phyloP scores from a whole-genome alignment of 345 rosid genomes.

The Salix caprea region DNA sequence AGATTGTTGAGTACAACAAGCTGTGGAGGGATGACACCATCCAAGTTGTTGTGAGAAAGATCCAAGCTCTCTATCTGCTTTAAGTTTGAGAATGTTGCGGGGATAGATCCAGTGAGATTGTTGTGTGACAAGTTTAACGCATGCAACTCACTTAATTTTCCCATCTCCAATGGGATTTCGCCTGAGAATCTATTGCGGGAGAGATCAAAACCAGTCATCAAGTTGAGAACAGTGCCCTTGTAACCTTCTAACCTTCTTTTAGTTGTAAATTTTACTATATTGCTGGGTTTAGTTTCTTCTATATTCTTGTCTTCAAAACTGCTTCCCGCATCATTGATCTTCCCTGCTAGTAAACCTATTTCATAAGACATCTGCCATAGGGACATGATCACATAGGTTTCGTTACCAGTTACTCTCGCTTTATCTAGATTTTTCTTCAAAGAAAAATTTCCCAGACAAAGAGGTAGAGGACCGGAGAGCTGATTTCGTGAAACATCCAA shows the following conservation, averaged over 20 bases:
- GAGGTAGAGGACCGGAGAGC: conserved; percentile 5
- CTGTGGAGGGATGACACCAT: conserved; percentile 15
- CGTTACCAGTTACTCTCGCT: no score
- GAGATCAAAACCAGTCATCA: background rate
- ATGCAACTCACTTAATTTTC: background rate
- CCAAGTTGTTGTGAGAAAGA: conserved; percentile 28
- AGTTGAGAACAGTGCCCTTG: background rate
- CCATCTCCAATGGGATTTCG: background rate
- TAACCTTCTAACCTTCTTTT: background rate
- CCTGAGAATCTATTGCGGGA: background rate
- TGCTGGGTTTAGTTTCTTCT: background rate
- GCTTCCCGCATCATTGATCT: no score
- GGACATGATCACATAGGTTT: no score
- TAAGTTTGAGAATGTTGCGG: conserved; percentile 21
- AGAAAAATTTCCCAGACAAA: background rate
- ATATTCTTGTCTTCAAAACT: accelerated
- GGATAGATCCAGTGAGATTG: conserved; percentile 15
- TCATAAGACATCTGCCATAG: no score
- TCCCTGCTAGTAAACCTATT: no score
- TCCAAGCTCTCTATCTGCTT: conserved; percentile 35
- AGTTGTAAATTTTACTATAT: background rate
- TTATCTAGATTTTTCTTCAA: background rate
- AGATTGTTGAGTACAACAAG: conserved; percentile 8
- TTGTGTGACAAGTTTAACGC: conserved; percentile 39
- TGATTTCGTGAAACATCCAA: conserved; percentile 19